Evolutionary conservation across 2,329 filamentous ascomycete genomes (phyloP).

Genomic region (Capronia coronata): DNA sequence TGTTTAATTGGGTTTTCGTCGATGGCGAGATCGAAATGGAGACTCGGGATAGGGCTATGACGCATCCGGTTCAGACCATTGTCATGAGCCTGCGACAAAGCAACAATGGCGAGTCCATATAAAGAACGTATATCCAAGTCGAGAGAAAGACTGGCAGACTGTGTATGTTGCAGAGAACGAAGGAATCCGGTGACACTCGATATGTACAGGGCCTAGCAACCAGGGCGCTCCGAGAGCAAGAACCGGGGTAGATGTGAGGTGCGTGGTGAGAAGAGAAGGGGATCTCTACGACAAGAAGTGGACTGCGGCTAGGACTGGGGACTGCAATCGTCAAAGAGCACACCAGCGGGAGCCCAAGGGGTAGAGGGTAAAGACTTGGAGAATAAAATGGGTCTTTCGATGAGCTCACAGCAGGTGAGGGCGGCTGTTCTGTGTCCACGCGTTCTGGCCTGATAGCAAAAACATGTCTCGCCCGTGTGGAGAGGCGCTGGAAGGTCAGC

Average conservation of each 20-base stretch:
- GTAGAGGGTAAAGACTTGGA: not conserved
- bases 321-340: not conserved
- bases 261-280: not conserved
- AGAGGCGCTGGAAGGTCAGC: not conserved
- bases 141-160: not conserved
- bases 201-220: not conserved
- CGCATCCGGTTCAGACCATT: not conserved
- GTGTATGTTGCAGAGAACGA: not conserved
- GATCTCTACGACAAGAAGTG: not conserved
- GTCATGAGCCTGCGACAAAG: not conserved
- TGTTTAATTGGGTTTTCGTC: not conserved
- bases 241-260: not conserved
- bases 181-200: not conserved
- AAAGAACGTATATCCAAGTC: not conserved
- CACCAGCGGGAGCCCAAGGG: not conserved
- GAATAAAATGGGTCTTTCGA: not conserved
- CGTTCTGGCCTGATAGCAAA: not conserved
- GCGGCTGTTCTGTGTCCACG: not conserved
- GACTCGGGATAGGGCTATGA: not conserved
- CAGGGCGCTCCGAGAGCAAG: not conserved
- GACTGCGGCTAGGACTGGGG: not conserved
- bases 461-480: not conserved
- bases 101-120: not conserved
- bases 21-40: not conserved
- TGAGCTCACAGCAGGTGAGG: not conserved